Evolutionary conservation across 1,284 basidiomycete genomes (phyloP).

Genomic region (Cryptococcus sp.): DNA sequence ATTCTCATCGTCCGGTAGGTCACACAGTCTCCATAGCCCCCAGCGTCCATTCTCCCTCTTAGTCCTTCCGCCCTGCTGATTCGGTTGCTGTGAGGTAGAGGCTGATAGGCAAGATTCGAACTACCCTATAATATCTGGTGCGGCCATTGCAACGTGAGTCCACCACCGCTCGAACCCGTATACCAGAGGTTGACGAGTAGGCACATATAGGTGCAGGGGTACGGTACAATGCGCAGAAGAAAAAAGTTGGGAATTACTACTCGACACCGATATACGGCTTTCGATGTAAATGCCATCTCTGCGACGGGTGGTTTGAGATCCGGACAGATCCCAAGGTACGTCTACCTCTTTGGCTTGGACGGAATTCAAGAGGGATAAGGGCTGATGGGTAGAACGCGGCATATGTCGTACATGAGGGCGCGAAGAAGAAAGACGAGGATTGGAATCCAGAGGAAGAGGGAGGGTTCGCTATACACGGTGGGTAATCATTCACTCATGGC

Average conservation of each 20-base stretch:
- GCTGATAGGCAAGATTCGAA: slow-evolving; percentile 55
- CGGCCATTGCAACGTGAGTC: slow-evolving; percentile 66
- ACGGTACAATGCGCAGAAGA: slow-evolving; percentile 97
- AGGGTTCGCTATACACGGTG: slow-evolving; percentile 80
- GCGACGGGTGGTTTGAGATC: slow-evolving; percentile 90
- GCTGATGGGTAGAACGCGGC: slow-evolving; percentile 66
- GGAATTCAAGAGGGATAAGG: background rate
- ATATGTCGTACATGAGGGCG: slow-evolving; percentile 88
- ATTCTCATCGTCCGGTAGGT: slow-evolving; percentile 74
- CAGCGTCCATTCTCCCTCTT: too few species aligned
- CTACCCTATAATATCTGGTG: slow-evolving; percentile 98
- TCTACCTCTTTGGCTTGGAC: background rate
- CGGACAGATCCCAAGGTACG: slow-evolving; percentile 90
- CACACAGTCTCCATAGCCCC: background rate
- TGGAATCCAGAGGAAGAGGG: slow-evolving; percentile 96
- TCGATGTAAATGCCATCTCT: slow-evolving; percentile 93
- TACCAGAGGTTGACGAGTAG: slow-evolving; percentile 13
- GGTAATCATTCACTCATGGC: slow-evolving; percentile 24
- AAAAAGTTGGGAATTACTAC: slow-evolving; percentile 91
- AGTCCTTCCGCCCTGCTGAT: too few species aligned
- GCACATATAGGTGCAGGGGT: slow-evolving; percentile 95
- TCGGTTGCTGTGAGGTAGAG: too few species aligned
- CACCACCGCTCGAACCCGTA: background rate
- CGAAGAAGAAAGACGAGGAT: slow-evolving; percentile 82
- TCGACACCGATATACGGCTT: slow-evolving; percentile 92